A percentile compares a stretch with the other conserved stretches of the same genome.
Evolutionary conservation across 2,329 filamentous ascomycete species (phyloP).

Genomic region (Fusarium anthophilum): DNA sequence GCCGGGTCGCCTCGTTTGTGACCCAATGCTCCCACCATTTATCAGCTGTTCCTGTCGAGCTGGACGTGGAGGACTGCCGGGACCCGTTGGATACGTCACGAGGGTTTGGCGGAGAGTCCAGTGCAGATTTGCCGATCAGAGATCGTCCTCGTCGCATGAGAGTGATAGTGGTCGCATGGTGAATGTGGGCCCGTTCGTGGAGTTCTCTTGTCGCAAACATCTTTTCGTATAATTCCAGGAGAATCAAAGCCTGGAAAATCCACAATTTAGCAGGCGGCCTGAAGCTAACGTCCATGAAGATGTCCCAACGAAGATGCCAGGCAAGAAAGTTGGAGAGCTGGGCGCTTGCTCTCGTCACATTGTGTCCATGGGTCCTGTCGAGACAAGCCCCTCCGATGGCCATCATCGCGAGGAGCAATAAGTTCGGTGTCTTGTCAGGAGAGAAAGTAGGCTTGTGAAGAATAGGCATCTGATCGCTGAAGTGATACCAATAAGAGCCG

Average conservation of each 20-base stretch:
- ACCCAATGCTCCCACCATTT: constrained; percentile 98
- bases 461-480: constrained; percentile 93
- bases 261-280: constrained; percentile 92
- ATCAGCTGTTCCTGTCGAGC: constrained; percentile 74
- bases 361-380: constrained; percentile 80
- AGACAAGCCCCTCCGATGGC: constrained; percentile 90
- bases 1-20: constrained; percentile 87
- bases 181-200: constrained; percentile 94
- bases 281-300: constrained; percentile 92
- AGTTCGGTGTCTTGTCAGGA: constrained; percentile 84
- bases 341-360: constrained; percentile 78
- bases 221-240: constrained; percentile 96
- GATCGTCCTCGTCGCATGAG: constrained; percentile 94
- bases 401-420: constrained; percentile 89
- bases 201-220: constrained; percentile 93
- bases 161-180: constrained; percentile 94
- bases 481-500: constrained; percentile 92
- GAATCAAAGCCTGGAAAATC: constrained; percentile 90
- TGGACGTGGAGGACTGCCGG: constrained; percentile 69
- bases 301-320: constrained; percentile 94
- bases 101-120: constrained; percentile 83
- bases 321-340: constrained; percentile 89
- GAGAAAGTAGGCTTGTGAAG: constrained; percentile 94
- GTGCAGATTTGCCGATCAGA: constrained; percentile 83
- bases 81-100: constrained; percentile 68